Evolutionary conservation across 305 asterid genomes (phyloP).

Genomic region (Andrographis paniculata): DNA sequence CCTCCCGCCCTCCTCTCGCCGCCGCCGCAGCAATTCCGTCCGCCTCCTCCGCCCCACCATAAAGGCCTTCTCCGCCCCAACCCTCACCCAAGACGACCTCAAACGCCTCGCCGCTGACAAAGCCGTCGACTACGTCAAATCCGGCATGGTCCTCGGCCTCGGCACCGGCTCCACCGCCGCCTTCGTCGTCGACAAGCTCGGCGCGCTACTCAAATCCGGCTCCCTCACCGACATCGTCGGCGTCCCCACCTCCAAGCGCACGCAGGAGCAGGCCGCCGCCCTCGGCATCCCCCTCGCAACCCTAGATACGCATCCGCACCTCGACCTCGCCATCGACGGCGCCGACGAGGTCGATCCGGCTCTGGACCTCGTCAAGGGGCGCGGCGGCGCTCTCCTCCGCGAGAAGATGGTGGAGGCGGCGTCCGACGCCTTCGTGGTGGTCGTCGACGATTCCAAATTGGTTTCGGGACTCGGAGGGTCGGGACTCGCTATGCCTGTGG

Average conservation of each 20-base stretch:
- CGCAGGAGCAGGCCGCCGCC: conserved; percentile 73
- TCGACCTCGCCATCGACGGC: conserved; percentile 93
- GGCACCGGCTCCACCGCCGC: conserved; percentile 99
- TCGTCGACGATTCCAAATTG: conserved; percentile 72
- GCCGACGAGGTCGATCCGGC: conserved; percentile 92
- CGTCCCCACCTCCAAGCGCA: conserved; percentile 84
- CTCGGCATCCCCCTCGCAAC: conserved; percentile 69
- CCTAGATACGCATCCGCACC: conserved; percentile 61
- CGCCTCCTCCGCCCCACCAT: conserved; percentile 28
- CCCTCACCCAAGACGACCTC: conserved; percentile 71
- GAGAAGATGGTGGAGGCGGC: conserved; percentile 99
- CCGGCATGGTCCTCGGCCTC: conserved; percentile 90
- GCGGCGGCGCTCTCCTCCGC: conserved; percentile 92
- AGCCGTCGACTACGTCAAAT: conserved; percentile 70
- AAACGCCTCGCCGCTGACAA: conserved; percentile 87
- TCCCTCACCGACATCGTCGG: conserved; percentile 62
- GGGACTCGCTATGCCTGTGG: conserved; percentile 90
- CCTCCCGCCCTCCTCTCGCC: conserved; percentile 28
- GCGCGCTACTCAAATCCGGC: conserved; percentile 62
- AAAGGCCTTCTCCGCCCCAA: conserved; percentile 59
- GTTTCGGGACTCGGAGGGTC: conserved; percentile 79
- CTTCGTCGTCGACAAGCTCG: conserved; percentile 82
- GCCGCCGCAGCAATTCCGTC: conserved; percentile 22
- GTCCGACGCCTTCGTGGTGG: conserved; percentile 72
- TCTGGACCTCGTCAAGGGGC: conserved; percentile 86